These are phyloP conservation scores for Aspergillus fijiensis DNA, from an alignment of 2,329 filamentous ascomycete species.

Conservation along the genomic window DNA sequence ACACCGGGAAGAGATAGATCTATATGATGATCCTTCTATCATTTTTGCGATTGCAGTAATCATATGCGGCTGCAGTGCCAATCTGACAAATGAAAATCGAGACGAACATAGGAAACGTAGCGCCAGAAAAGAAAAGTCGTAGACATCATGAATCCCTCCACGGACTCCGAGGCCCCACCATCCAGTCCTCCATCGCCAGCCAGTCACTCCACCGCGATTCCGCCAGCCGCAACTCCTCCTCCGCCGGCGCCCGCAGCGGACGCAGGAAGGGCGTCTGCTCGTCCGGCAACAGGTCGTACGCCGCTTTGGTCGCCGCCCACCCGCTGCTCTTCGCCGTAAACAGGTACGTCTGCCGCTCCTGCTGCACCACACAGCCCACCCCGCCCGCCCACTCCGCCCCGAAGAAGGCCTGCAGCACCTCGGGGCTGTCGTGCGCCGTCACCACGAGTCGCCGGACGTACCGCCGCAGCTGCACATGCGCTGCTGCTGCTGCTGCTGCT, in stretches of 20 bases:
- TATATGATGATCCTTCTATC: no score
- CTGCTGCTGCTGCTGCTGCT: constrained; percentile 1
- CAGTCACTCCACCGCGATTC: constrained; percentile 90
- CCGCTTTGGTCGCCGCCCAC: constrained; percentile 83
- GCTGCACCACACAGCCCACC: constrained; percentile 77
- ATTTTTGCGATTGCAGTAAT: not conserved
- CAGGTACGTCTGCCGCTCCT: constrained; percentile 87
- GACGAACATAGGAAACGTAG: constrained; percentile 25
- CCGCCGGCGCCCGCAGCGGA: constrained; percentile 70
- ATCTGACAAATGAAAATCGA: constrained; percentile 2
- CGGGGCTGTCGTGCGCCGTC: constrained; percentile 86
- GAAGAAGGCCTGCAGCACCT: constrained; percentile 85
- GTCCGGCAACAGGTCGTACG: constrained; percentile 82
- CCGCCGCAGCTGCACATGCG: constrained; percentile 68
- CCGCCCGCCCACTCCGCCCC: constrained; percentile 82
- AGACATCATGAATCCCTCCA: constrained; percentile 25
- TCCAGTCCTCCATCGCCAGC: constrained; percentile 97
- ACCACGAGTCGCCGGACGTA: constrained; percentile 89
- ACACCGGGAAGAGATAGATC: no score
- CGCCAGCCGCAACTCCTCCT: constrained; percentile 76
- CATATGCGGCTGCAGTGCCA: not conserved
- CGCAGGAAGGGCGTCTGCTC: constrained; percentile 84
- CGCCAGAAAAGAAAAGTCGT: not conserved
- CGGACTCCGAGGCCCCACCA: constrained; percentile 70
- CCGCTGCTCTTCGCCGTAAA: constrained; percentile 90